Percentiles rank a stretch among this genome's conserved stretches.
Evolutionary conservation across 495 filamentous ascomycete species (phyloP).

Genomic region (Lophium mytilinum): DNA sequence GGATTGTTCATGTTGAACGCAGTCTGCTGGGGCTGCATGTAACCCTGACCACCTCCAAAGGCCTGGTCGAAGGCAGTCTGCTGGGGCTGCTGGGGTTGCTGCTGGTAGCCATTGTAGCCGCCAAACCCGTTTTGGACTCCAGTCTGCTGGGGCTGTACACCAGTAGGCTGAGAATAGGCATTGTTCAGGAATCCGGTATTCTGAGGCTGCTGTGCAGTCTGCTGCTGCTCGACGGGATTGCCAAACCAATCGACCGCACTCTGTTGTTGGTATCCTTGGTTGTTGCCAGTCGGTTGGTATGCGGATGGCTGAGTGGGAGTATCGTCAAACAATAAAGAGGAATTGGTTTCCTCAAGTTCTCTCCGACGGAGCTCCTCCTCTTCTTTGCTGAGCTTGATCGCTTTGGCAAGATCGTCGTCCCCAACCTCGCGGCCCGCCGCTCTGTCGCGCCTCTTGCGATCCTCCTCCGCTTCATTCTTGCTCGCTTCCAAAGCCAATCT

Average conservation of each 20-base stretch:
- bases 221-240: conserved; percentile 73
- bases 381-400: conserved; percentile 92
- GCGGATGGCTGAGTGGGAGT: conserved; percentile 48
- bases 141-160: conserved; percentile 36
- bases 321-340: conserved; percentile 80
- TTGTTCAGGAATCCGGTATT: conserved; percentile 79
- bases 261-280: conserved; percentile 96
- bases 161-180: conserved; percentile 63
- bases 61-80: conserved; percentile 42
- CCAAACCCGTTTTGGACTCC: conserved; percentile 52
- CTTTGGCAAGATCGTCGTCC: conserved; percentile 86
- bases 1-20: conserved; percentile 63
- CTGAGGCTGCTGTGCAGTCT: conserved; percentile 57
- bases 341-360: conserved; percentile 86
- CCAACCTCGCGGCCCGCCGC: conserved; percentile 44
- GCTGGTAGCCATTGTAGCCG: conserved; percentile 39
- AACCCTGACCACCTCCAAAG: conserved; percentile 36
- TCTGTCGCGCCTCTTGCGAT: conserved; percentile 61
- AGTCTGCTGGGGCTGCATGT: conserved; percentile 64
- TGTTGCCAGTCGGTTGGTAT: conserved; percentile 77
- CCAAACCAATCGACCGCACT: conserved; percentile 92
- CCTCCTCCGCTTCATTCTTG: conserved; percentile 92
- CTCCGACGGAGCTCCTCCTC: conserved; percentile 82
- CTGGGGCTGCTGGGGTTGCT: conserved; percentile 50
- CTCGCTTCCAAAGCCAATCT: conserved; percentile 90